Conservation (phyloP, 1,284 basidiomycete species). For the Athelia psychrophila region DNA sequence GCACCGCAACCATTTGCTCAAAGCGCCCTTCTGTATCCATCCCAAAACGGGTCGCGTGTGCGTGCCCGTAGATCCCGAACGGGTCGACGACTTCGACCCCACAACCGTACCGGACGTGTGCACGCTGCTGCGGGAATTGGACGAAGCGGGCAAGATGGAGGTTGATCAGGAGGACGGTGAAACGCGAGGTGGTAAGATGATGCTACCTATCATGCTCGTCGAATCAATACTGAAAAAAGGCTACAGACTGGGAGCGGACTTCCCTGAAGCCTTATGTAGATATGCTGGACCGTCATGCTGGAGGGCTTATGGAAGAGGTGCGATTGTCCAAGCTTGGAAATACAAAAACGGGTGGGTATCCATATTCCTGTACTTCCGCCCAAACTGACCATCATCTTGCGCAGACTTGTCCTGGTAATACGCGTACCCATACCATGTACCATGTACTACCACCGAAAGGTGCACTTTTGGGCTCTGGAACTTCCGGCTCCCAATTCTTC, state of each 20-base stretch:
- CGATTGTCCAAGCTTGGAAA: slow-evolving; percentile 48
- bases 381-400: background rate
- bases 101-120: slow-evolving; percentile 83
- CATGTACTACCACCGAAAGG: no score
- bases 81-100: slow-evolving; percentile 87
- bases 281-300: slow-evolving; percentile 78
- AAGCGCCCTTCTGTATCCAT: slow-evolving; percentile 96
- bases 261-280: slow-evolving; percentile 89
- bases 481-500: no score
- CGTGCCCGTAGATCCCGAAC: slow-evolving; percentile 83
- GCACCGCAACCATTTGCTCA: slow-evolving; percentile 96
- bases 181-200: slow-evolving; percentile 31
- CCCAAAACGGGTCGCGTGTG: slow-evolving; percentile 96
- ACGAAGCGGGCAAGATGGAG: slow-evolving; percentile 39
- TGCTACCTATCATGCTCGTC: slow-evolving; percentile 41
- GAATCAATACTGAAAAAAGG: background rate
- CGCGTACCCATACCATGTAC: no score
- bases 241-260: slow-evolving; percentile 66
- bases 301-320: slow-evolving; percentile 57
- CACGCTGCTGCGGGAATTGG: slow-evolving; percentile 80
- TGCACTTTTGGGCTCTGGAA: no score
- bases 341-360: slow-evolving; percentile 37
- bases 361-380: no score
- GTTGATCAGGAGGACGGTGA: slow-evolving; percentile 17
- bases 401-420: background rate